Evolutionary conservation across 192 early-diverging fungal genomes (phyloP), one percentile per base, ranked within the genome.

Genomic region (Dispira simplex): DNA sequence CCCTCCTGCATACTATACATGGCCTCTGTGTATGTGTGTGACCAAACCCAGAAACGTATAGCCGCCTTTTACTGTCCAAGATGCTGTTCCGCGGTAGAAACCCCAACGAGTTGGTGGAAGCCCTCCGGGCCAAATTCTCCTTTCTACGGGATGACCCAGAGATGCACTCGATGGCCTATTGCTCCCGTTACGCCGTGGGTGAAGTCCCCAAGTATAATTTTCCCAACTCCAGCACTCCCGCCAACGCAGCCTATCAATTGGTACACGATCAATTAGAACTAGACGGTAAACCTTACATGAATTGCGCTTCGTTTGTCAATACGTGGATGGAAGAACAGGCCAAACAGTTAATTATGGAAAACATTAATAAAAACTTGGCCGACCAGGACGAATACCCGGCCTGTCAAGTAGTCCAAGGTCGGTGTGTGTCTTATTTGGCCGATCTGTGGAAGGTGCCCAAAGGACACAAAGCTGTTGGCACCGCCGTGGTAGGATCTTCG

Each of bases 301-400:
- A 90, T 75, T 73, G 88, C 66, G 87, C 87, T 1, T 81, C 81
- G 39, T 90, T 86, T 71, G 87, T 92, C 26, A 87, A 86, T 11
- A 85, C 85, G 16, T 85, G 79, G 74, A 90, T 89, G 87, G 88
- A 92, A 65, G 80, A 80, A 0, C 85, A 91, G 70, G 89, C 88
- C 11, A 81, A 90, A 21, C 81, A 83, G 65, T 77, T 92, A 58
- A 90, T 90, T 55, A 66, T 77, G 11, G 87, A 90, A 64, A 89
- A 82, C 64, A 68, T 86, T 44, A 74, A 67, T 68, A 91, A 92
- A 72, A 90, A 92, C 71, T 81, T 91, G 62, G 74, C 76, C 25
- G 83, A 81, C 53, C 73, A 79, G 57, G 87, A 85, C 65, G 85
- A 86, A 69, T 89, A 89, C 66, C 82, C 85, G 62, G 77, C 75